Conservation (phyloP, 2,329 filamentous ascomycete genomes). For the Trichoderma endophyticum region DNA sequence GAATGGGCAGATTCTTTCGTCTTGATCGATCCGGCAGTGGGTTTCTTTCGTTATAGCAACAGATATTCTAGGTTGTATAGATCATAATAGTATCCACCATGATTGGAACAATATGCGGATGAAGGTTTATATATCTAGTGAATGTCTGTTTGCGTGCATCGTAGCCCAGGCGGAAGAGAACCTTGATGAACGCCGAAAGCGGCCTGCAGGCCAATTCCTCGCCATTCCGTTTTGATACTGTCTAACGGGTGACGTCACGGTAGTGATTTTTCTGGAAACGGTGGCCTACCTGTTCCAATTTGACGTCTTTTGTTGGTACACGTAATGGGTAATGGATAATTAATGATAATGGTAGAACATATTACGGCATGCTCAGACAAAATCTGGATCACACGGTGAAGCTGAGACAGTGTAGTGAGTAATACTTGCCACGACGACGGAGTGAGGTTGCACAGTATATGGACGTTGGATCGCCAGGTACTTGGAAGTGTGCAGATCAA, state of each 20-base stretch:
- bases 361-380: not conserved
- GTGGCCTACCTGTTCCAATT: not conserved
- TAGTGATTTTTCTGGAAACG: not conserved
- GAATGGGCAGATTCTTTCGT: not conserved
- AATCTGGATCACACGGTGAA: not conserved
- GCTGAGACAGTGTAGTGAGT: not conserved
- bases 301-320: not conserved
- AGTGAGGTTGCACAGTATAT: not conserved
- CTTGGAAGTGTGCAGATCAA: not conserved
- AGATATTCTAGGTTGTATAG: conserved; percentile 4
- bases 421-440: not conserved
- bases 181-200: not conserved
- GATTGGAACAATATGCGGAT: not conserved
- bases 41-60: not conserved
- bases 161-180: not conserved
- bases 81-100: not conserved
- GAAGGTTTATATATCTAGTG: not conserved
- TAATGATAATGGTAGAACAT: not conserved
- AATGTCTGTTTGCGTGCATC: not conserved
- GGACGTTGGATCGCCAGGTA: not conserved
- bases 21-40: not conserved
- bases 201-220: not conserved
- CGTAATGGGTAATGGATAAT: not conserved
- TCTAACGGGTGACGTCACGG: not conserved
- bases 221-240: not conserved